phyloP scores from a whole-genome alignment of 2,329 filamentous ascomycete species.

The Teratosphaeria epicoccoides region DNA sequence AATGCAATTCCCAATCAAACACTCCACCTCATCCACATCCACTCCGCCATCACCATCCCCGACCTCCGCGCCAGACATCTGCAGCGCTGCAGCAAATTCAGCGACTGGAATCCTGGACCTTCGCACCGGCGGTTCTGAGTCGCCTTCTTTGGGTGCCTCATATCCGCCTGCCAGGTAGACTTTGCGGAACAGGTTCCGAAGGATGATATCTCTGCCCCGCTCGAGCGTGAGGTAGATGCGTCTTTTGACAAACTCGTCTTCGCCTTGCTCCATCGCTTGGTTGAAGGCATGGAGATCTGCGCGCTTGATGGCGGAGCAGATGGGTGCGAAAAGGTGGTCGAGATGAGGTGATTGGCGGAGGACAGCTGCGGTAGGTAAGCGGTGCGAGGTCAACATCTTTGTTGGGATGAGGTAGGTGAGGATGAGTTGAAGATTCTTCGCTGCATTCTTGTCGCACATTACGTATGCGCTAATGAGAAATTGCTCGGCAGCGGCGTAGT shows the following conservation, averaged over 20 bases:
- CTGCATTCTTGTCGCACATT: slow-evolving; percentile 53
- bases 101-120: slow-evolving; percentile 68
- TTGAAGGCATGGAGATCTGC: slow-evolving; percentile 82
- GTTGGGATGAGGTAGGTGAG: slow-evolving; percentile 92
- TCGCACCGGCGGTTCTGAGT: slow-evolving; percentile 44
- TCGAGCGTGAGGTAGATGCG: slow-evolving; percentile 93
- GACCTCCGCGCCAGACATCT: slow-evolving; percentile 48
- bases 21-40: slow-evolving; percentile 90
- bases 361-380: slow-evolving; percentile 62
- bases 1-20: slow-evolving; percentile 88
- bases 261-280: slow-evolving; percentile 63
- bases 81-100: slow-evolving; percentile 78
- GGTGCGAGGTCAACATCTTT: slow-evolving; percentile 76
- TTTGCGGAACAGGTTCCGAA: slow-evolving; percentile 85
- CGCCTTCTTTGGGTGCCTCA: slow-evolving; percentile 61
- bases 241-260: slow-evolving; percentile 86
- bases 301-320: slow-evolving; percentile 67
- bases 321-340: slow-evolving; percentile 64
- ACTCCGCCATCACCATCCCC: slow-evolving; percentile 50
- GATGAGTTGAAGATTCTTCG: slow-evolving; percentile 82
- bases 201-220: slow-evolving; percentile 76
- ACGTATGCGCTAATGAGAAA: slow-evolving; percentile 70
- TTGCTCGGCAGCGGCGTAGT: slow-evolving; percentile 74
- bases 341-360: slow-evolving; percentile 67
- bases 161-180: slow-evolving; percentile 80